phyloP scores from a whole-genome alignment of 73 alveolate genomes.

The Uronychia setigera region DNA sequence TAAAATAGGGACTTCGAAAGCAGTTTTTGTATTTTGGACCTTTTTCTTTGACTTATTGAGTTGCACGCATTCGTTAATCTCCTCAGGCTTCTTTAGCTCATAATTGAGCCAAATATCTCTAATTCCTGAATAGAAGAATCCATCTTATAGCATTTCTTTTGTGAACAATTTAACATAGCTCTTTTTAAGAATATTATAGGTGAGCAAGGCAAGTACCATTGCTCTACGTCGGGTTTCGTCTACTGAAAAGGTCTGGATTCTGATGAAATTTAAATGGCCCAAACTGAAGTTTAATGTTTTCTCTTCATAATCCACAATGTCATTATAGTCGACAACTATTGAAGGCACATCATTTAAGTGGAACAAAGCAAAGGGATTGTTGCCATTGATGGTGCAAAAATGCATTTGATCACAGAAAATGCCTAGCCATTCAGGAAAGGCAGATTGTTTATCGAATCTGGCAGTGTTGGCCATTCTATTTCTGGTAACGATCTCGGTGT shows the following conservation, averaged over 20 bases:
- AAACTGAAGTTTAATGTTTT: conserved; percentile 14
- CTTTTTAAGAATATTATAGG: conserved; percentile 31
- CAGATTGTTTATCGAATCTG: conserved; percentile 14
- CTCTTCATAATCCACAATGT: conserved; percentile 39
- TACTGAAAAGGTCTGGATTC: conserved; percentile 15
- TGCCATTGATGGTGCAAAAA: conserved; percentile 10
- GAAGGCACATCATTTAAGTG: conserved; percentile 23
- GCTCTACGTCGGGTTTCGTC: conserved; percentile 54
- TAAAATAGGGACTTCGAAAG: background rate
- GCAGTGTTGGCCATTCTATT: conserved; percentile 9
- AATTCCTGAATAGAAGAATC: conserved; percentile 5
- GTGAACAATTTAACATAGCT: conserved; percentile 45
- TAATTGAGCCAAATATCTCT: conserved; percentile 26
- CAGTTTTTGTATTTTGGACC: background rate
- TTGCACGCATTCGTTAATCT: background rate
- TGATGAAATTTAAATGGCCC: conserved; percentile 28
- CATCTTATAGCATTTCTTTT: conserved; percentile 14
- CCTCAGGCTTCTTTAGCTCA: background rate
- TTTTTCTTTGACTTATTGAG: background rate
- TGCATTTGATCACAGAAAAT: conserved; percentile 18
- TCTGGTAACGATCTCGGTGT: conserved; percentile 6
- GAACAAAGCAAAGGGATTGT: conserved; percentile 24
- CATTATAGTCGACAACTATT: conserved; percentile 5
- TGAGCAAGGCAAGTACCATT: conserved; percentile 38
- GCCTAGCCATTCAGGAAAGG: conserved; percentile 49